Conservation (phyloP, 495 filamentous ascomycete species). For the Xylaria acuta region DNA sequence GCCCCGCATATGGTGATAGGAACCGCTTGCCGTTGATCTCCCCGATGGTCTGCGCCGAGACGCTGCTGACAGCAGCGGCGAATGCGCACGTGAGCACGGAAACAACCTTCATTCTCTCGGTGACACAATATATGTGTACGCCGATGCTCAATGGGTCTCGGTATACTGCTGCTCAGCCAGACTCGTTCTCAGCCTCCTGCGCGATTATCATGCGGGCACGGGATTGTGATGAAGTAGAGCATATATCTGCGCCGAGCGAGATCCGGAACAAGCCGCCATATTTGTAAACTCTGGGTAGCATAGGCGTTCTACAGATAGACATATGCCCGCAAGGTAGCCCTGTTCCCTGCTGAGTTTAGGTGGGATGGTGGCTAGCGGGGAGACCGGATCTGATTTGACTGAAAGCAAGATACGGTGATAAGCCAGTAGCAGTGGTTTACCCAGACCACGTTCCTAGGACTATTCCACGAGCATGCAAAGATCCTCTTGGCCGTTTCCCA, state of each 20-base stretch:
- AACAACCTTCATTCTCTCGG: constrained; percentile 23
- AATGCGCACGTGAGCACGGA: constrained; percentile 13
- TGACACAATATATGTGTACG: not conserved
- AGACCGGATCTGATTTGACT: not conserved
- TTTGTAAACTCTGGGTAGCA: not conserved
- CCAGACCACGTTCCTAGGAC: constrained; percentile 30
- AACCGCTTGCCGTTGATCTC: constrained; percentile 68
- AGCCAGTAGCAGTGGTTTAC: constrained; percentile 24
- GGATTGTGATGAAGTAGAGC: not conserved
- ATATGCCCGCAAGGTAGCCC: not conserved
- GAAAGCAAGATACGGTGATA: constrained; percentile 3
- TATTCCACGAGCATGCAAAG: constrained; percentile 12
- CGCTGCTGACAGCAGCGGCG: constrained; percentile 21
- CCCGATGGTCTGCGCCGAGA: constrained; percentile 58
- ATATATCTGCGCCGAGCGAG: too few species aligned
- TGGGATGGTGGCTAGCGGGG: not conserved
- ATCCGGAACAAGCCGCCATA: not conserved
- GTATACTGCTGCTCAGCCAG: not conserved
- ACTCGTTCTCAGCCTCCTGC: not conserved
- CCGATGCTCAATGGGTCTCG: not conserved
- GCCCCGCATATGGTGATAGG: constrained; percentile 59
- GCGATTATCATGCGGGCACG: not conserved
- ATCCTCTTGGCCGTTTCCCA: constrained; percentile 34
- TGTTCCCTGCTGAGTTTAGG: not conserved
- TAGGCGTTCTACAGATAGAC: not conserved